These are phyloP conservation scores for Rhodomyrtus tomentosa DNA, from an alignment of 345 rosid genomes.

Conservation along the genomic window DNA sequence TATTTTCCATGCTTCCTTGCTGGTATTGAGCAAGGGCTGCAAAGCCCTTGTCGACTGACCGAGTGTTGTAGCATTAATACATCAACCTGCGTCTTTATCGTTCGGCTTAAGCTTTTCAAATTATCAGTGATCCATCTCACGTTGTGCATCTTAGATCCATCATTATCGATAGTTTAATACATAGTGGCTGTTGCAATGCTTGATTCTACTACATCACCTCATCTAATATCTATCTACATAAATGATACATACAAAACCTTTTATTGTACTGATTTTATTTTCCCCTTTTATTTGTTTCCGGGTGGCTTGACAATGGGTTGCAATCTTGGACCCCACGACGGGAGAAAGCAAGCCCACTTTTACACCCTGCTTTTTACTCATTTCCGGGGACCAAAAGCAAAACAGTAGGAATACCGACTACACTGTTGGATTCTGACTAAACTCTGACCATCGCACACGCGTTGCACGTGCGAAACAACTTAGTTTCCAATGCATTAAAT, in stretches of 20 bases:
- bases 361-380: neutral
- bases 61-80: neutral
- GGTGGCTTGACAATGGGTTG: neutral
- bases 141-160: neutral
- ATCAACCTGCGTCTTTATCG: fast-evolving
- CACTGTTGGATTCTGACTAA: slow-evolving; percentile 3
- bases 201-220: neutral
- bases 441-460: slow-evolving; percentile 1
- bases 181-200: neutral
- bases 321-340: neutral
- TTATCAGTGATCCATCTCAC: neutral
- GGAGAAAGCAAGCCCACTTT: neutral
- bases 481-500: neutral
- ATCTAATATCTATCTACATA: neutral
- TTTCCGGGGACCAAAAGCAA: neutral
- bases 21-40: no score
- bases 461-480: neutral
- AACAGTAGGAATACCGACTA: neutral
- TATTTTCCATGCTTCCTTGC: neutral
- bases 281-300: neutral
- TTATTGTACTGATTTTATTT: neutral
- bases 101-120: neutral
- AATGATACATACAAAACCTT: neutral
- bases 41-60: no score
- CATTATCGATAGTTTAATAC: neutral